phyloP scores from a whole-genome alignment of 2,329 filamentous ascomycete genomes.

The Zalaria sp. region DNA sequence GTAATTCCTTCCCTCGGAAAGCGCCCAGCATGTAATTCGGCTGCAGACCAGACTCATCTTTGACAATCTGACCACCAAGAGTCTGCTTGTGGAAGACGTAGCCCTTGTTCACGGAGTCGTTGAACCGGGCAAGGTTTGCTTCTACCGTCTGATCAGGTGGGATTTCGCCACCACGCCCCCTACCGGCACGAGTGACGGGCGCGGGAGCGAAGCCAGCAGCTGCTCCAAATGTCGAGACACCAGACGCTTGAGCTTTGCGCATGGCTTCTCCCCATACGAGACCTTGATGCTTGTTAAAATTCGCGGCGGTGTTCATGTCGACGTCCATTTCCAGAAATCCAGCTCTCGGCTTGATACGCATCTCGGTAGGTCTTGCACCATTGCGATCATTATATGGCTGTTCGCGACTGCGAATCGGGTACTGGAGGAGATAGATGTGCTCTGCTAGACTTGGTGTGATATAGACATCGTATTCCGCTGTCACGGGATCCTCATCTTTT shows the following conservation, averaged over 20 bases:
- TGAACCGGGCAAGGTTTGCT: conserved; percentile 39
- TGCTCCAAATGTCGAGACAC: conserved; percentile 30
- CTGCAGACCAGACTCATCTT: conserved; percentile 50
- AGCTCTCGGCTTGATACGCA: conserved; percentile 69
- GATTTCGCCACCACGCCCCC: conserved; percentile 18
- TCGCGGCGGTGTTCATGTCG: conserved; percentile 55
- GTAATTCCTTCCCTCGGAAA: conserved; percentile 74
- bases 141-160: conserved; percentile 20
- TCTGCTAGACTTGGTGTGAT: conserved; percentile 58
- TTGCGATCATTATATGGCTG: conserved; percentile 46
- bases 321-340: conserved; percentile 88
- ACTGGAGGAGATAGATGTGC: conserved; percentile 64
- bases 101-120: conserved; percentile 52
- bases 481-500: conserved; percentile 31
- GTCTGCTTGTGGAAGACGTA: conserved; percentile 70
- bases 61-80: conserved; percentile 65
- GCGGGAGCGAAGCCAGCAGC: conserved; percentile 28
- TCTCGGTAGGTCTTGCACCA: conserved; percentile 47
- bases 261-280: conserved; percentile 71
- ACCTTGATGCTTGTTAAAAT: conserved; percentile 77
- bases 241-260: conserved; percentile 28
- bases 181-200: conserved; percentile 10
- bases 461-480: conserved; percentile 62
- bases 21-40: conserved; percentile 77
- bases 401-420: conserved; percentile 59